Conservation (phyloP, 192 early-diverging fungal genomes). For the Paraglomus brasilianum region DNA sequence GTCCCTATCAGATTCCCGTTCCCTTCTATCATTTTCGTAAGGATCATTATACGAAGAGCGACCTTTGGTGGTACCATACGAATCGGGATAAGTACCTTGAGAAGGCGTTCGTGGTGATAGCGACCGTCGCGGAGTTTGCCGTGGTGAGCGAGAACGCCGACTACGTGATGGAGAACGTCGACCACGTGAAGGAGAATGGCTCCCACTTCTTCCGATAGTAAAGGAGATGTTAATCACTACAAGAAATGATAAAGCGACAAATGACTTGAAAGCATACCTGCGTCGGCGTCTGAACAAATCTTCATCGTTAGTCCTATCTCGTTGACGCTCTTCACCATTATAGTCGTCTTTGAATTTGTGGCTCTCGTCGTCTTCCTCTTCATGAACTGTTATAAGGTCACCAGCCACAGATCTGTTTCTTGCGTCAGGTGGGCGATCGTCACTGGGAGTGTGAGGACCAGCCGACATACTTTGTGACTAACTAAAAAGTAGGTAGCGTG, state of each 20-base stretch:
- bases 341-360: not conserved
- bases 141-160: constrained; percentile 25
- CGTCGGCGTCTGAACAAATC: constrained; percentile 6
- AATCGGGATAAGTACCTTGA: not conserved
- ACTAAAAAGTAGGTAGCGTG: too few relatives aligned
- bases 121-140: constrained; percentile 8
- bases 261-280: constrained; percentile 9
- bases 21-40: constrained; percentile 14
- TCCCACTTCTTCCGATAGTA: constrained; percentile 11
- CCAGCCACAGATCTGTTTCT: constrained; percentile 4
- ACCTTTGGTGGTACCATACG: constrained; percentile 6
- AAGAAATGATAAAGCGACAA: not conserved
- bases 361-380: constrained; percentile 7
- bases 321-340: constrained; percentile 5
- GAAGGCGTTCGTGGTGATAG: constrained; percentile 23
- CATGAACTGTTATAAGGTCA: not conserved
- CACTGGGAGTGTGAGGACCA: constrained; percentile 27
- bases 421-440: not conserved
- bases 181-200: constrained; percentile 22
- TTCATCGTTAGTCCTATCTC: constrained; percentile 19
- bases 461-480: constrained; percentile 11
- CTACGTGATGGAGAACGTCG: constrained; percentile 15
- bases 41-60: constrained; percentile 14
- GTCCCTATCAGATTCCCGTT: constrained; percentile 13
- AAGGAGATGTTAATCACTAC: not conserved